Evolutionary conservation across 768 basidiomycete species (phyloP).

Genomic region (Mycena venus): DNA sequence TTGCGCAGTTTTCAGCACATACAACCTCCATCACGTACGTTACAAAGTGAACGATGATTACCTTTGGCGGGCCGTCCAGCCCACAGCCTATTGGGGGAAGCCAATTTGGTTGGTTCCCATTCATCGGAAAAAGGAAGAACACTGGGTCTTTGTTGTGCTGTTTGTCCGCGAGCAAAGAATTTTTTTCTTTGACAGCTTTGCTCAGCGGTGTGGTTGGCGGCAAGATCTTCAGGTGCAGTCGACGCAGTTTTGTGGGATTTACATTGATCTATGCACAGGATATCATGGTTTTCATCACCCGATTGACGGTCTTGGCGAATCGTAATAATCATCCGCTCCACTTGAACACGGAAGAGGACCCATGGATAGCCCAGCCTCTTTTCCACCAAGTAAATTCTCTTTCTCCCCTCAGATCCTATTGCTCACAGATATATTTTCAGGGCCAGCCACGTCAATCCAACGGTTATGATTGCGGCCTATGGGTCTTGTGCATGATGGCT

Average conservation of each 20-base stretch:
- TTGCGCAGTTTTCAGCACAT: constrained; percentile 33
- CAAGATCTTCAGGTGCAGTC: constrained; percentile 23
- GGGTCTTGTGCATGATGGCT: constrained; percentile 34
- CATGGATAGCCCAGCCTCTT: constrained; percentile 27
- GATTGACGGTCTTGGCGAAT: constrained; percentile 25
- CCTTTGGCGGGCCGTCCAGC: constrained; percentile 36
- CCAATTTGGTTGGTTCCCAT: constrained; percentile 54
- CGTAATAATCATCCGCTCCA: constrained; percentile 9
- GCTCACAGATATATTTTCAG: neutral
- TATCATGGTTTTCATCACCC: constrained; percentile 26
- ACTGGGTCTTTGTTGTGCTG: constrained; percentile 49
- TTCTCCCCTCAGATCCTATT: neutral
- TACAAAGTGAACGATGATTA: constrained; percentile 28
- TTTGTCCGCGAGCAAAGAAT: constrained; percentile 26
- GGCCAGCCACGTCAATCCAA: constrained; percentile 19
- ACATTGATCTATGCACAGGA: neutral
- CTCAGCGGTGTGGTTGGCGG: neutral
- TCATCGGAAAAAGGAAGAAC: constrained; percentile 37
- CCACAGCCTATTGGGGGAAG: constrained; percentile 44
- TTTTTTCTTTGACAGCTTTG: constrained; percentile 49
- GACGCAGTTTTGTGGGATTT: neutral
- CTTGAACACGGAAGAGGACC: constrained; percentile 19
- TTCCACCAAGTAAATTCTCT: neutral
- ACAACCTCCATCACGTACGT: constrained; percentile 32
- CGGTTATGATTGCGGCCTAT: constrained; percentile 31